Conservation (phyloP, 768 basidiomycete species). For the Hericium coralloides region DNA sequence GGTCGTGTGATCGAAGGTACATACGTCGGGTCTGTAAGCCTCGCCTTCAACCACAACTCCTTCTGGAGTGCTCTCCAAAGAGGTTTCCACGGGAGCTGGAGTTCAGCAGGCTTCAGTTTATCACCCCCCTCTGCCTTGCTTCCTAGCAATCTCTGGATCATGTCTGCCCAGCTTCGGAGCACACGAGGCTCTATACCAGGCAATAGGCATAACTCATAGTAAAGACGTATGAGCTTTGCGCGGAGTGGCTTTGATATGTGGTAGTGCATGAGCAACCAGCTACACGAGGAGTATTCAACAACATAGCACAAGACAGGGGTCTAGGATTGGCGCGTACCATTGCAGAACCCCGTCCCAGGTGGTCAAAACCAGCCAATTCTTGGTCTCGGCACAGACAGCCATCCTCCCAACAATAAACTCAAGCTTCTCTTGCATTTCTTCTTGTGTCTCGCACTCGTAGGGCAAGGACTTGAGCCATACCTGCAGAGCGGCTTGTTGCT, state of each 20-base stretch:
- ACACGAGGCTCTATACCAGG: conserved; percentile 70
- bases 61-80: conserved; percentile 69
- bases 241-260: conserved; percentile 63
- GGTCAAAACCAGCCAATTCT: conserved; percentile 65
- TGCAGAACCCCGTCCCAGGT: conserved; percentile 78
- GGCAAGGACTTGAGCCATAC: conserved; percentile 62
- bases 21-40: conserved; percentile 51
- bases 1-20: conserved; percentile 14
- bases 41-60: conserved; percentile 66
- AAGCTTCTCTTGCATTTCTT: conserved; percentile 63
- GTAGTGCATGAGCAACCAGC: conserved; percentile 79
- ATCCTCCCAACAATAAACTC: conserved; percentile 65
- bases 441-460: conserved; percentile 61
- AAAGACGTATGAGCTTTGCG: conserved; percentile 62
- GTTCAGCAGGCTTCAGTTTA: conserved; percentile 58
- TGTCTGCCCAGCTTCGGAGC: conserved; percentile 69
- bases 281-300: conserved; percentile 17
- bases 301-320: neutral
- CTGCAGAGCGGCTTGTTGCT: conserved; percentile 51
- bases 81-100: conserved; percentile 65
- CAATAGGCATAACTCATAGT: conserved; percentile 70
- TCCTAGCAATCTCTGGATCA: conserved; percentile 61
- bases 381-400: conserved; percentile 58
- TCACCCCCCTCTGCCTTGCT: conserved; percentile 56
- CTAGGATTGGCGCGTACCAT: conserved; percentile 38